These are phyloP conservation scores for Gnaphalium uliginosum DNA, from an alignment of 129 eudicot species.

Conservation along the genomic window DNA sequence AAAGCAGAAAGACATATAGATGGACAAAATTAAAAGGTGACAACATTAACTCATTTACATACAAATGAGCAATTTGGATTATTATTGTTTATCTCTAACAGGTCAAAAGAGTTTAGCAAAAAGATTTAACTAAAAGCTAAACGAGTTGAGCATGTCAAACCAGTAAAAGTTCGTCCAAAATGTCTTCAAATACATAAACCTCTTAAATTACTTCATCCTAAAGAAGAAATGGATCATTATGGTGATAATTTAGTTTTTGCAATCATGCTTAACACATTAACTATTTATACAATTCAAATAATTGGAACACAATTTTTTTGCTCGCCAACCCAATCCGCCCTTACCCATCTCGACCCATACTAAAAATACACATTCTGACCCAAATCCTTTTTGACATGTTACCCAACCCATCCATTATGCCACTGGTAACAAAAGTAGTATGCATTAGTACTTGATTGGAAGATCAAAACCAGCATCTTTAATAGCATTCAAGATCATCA, in stretches of 20 bases:
- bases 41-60: background rate
- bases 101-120: slow-evolving; percentile 2
- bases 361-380: background rate
- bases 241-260: too few relatives aligned
- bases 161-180: background rate
- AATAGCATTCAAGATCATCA: slow-evolving; percentile 61
- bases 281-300: too few relatives aligned
- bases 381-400: slow-evolving; percentile 1
- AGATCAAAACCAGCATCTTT: slow-evolving; percentile 76
- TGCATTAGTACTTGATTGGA: slow-evolving; percentile 59
- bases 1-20: slow-evolving; percentile 13
- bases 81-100: background rate
- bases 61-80: too few relatives aligned
- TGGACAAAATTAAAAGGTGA: background rate
- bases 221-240: too few relatives aligned
- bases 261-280: too few relatives aligned
- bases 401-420: background rate
- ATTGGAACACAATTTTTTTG: too few relatives aligned
- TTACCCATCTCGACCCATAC: background rate
- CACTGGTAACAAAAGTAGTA: slow-evolving; percentile 14
- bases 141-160: background rate
- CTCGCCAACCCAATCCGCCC: background rate
- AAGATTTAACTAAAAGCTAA: background rate
- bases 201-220: too few relatives aligned
- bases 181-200: too few relatives aligned